Percentiles rank a stretch among this genome's conserved stretches.
These are phyloP conservation scores for Cochlearia excelsa DNA, from an alignment of 345 rosid species.

Conservation along the genomic window DNA sequence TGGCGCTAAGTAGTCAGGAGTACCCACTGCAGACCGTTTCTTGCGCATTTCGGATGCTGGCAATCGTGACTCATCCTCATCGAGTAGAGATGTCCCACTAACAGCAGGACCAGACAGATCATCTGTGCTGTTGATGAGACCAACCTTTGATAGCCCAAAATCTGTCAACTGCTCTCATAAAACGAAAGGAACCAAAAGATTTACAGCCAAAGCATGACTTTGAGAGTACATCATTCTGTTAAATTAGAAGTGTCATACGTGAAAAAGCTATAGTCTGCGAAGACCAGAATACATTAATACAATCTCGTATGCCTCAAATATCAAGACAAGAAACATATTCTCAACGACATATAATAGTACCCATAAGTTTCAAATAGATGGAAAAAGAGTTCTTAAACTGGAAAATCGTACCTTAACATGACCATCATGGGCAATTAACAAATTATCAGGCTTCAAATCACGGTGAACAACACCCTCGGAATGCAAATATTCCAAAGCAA, in stretches of 20 bases:
- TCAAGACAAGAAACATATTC: conserved; percentile 8
- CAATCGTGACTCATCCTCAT: conserved; percentile 66
- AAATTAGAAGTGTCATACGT: too few relatives aligned
- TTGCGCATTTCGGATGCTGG: conserved; percentile 65
- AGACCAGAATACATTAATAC: conserved; percentile 6
- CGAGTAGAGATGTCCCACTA: conserved; percentile 74
- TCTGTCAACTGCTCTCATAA: conserved; percentile 39
- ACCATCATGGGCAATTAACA: conserved; percentile 98
- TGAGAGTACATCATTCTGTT: not conserved
- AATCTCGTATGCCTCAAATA: conserved; percentile 19
- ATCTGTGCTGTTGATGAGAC: conserved; percentile 99
- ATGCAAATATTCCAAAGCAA: conserved; percentile 90
- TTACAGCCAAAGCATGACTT: not conserved
- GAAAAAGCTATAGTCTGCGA: not conserved
- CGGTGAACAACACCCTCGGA: conserved; percentile 94
- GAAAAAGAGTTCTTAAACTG: conserved; percentile 11
- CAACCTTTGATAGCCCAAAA: conserved; percentile 49
- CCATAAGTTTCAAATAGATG: conserved; percentile 11
- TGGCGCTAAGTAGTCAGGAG: conserved; percentile 99
- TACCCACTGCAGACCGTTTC: conserved; percentile 99
- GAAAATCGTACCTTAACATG: conserved; percentile 74
- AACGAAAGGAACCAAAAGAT: conserved; percentile 20
- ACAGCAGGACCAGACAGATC: conserved; percentile 77
- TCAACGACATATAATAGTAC: conserved; percentile 2
- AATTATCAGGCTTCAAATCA: conserved; percentile 98